A percentile compares a stretch with the other conserved stretches of the same genome.
Evolutionary conservation across 352 stramenopile genomes (phyloP).

Genomic region (Phytopythium mirpurense): DNA sequence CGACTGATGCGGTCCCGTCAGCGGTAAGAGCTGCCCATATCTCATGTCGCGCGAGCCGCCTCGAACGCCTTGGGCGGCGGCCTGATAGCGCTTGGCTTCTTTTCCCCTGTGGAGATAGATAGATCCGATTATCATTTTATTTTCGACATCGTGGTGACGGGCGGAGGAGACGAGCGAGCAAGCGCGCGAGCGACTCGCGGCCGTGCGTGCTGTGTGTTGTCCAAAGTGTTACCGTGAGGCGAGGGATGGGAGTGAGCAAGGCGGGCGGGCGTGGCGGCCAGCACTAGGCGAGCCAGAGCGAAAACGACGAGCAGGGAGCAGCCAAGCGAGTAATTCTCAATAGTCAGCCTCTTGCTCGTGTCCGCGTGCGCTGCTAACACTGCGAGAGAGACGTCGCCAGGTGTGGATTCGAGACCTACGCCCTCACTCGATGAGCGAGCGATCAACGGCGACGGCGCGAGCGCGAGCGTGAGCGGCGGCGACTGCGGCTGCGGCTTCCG

Average conservation of each 20-base stretch:
- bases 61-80: no score
- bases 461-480: conserved; percentile 11
- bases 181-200: neutral
- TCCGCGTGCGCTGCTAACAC: no score
- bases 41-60: conserved; percentile 3
- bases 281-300: no score
- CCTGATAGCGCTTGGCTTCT: conserved; percentile 7
- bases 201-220: neutral
- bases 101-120: conserved; percentile 11
- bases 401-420: no score
- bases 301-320: no score
- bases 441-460: conserved; percentile 21
- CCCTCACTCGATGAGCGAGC: no score
- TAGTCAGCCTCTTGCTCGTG: neutral
- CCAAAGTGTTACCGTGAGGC: no score
- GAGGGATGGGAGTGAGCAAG: no score
- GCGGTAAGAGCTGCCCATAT: neutral
- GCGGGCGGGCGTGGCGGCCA: no score
- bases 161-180: neutral
- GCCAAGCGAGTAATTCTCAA: no score
- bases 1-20: neutral
- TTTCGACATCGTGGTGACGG: conserved; percentile 5
- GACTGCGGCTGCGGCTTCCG: conserved; percentile 13
- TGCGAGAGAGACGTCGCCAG: no score
- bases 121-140: conserved; percentile 3